phyloP scores from a whole-genome alignment of 2,329 filamentous ascomycete genomes.

The Xylariales sp. region DNA sequence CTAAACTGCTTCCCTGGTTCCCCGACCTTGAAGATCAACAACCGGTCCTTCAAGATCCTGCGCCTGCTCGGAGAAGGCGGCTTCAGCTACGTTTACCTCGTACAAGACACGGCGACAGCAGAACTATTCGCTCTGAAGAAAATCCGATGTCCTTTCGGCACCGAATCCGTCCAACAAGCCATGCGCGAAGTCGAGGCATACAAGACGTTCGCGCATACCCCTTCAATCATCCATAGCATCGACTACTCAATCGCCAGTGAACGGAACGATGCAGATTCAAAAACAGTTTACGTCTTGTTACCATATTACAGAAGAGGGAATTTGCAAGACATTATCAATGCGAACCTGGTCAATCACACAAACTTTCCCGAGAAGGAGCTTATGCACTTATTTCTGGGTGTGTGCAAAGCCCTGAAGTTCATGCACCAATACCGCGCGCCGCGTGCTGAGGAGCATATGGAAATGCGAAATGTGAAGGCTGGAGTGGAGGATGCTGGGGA shows the following conservation, averaged over 20 bases:
- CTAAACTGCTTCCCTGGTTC: slow-evolving; percentile 96
- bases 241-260: slow-evolving; percentile 65
- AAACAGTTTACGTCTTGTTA: slow-evolving; percentile 96
- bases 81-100: slow-evolving; percentile 99
- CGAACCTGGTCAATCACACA: slow-evolving; percentile 95
- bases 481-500: slow-evolving; percentile 56
- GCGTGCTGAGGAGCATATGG: slow-evolving; percentile 62
- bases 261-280: slow-evolving; percentile 73
- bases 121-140: slow-evolving; percentile 96
- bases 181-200: slow-evolving; percentile 99
- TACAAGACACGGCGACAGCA: slow-evolving; percentile 86
- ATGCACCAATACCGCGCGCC: slow-evolving; percentile 89
- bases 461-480: slow-evolving; percentile 58
- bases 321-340: slow-evolving; percentile 97
- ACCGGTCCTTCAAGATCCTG: slow-evolving; percentile 93
- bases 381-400: slow-evolving; percentile 91
- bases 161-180: slow-evolving; percentile 93
- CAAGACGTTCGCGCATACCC: slow-evolving; percentile 83
- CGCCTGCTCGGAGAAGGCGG: slow-evolving; percentile 96
- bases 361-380: slow-evolving; percentile 87
- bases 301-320: slow-evolving; percentile 97
- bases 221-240: slow-evolving; percentile 73
- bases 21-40: slow-evolving; percentile 95
- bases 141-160: slow-evolving; percentile 97
- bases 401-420: slow-evolving; percentile 85